Percentiles rank a stretch among this genome's conserved stretches.
These are phyloP conservation scores for Knufia fluminis DNA, from an alignment of 2,329 filamentous ascomycete genomes.

Conservation along the genomic window DNA sequence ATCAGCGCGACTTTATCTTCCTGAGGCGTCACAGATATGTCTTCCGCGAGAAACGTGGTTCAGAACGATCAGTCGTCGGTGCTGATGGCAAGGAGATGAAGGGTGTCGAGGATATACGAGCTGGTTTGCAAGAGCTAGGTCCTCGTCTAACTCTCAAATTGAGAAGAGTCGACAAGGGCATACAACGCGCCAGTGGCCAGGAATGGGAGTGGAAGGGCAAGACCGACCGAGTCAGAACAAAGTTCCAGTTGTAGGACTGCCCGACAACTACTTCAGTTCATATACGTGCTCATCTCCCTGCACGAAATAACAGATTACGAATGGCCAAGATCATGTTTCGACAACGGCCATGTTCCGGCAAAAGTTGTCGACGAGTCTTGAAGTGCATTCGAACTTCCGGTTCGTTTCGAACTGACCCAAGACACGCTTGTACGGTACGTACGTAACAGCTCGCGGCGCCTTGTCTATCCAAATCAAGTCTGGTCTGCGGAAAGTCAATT, in stretches of 20 bases:
- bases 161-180: conserved; percentile 80
- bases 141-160: conserved; percentile 79
- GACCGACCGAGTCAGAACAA: conserved; percentile 89
- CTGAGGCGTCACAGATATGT: conserved; percentile 82
- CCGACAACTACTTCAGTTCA: too few relatives aligned
- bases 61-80: conserved; percentile 76
- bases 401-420: too few relatives aligned
- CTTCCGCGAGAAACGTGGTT: conserved; percentile 77
- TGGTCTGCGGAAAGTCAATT: too few relatives aligned
- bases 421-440: too few relatives aligned
- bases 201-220: conserved; percentile 96
- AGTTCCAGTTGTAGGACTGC: conserved; percentile 92
- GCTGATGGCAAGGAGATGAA: conserved; percentile 74
- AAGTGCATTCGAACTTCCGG: too few relatives aligned
- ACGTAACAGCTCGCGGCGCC: too few relatives aligned
- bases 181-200: conserved; percentile 64
- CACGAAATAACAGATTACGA: too few relatives aligned
- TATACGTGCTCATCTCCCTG: too few relatives aligned
- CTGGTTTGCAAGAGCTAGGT: conserved; percentile 83
- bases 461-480: too few relatives aligned
- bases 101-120: conserved; percentile 75
- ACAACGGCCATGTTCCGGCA: too few relatives aligned
- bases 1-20: conserved; percentile 95
- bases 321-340: too few relatives aligned
- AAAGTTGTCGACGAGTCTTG: too few relatives aligned